phyloP scores from a whole-genome alignment of 1,284 basidiomycete species.

The Sparassis latifolia region DNA sequence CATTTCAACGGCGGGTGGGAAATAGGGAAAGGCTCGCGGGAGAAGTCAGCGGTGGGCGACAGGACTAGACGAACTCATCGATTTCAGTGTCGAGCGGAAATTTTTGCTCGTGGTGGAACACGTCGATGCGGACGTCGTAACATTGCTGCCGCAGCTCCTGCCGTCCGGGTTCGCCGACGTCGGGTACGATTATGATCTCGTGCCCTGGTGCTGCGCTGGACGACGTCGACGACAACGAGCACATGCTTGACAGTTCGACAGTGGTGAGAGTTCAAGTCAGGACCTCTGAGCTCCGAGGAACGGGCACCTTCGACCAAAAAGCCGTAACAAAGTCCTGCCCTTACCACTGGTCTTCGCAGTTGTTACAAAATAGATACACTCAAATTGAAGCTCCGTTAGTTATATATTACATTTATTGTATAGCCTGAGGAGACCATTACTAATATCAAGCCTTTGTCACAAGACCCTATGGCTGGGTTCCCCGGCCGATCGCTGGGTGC shows the following conservation, averaged over 20 bases:
- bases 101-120: slow-evolving; percentile 64
- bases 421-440: no score
- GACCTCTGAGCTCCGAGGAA: no score
- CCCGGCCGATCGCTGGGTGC: no score
- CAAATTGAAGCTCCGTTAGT: no score
- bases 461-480: no score
- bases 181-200: slow-evolving; percentile 46
- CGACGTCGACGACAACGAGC: background rate
- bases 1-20: slow-evolving; percentile 8
- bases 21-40: slow-evolving; percentile 2
- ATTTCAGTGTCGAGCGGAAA: slow-evolving; percentile 68
- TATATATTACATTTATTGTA: no score
- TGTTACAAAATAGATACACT: no score
- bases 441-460: no score
- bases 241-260: background rate
- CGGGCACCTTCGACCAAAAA: no score
- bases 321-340: no score
- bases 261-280: background rate
- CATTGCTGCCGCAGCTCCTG: slow-evolving; percentile 45
- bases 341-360: no score
- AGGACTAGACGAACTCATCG: slow-evolving; percentile 49
- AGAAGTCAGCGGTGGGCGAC: background rate
- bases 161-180: slow-evolving; percentile 28
- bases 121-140: slow-evolving; percentile 55
- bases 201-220: slow-evolving; percentile 31